phyloP scores from a whole-genome alignment of 2,329 filamentous ascomycete species.

The Neodidymelliopsis sp. region DNA sequence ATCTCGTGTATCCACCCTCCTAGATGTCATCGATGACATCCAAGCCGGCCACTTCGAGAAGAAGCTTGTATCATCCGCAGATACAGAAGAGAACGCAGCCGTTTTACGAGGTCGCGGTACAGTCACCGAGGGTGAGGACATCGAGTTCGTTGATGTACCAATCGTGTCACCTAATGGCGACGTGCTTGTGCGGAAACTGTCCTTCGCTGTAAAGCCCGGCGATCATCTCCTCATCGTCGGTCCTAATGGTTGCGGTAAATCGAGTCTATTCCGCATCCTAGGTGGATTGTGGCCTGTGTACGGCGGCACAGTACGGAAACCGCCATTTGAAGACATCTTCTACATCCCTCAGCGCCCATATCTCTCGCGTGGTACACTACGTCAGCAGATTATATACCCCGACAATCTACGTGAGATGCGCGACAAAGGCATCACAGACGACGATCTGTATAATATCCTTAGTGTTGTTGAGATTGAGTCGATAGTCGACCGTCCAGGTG shows the following conservation, averaged over 20 bases:
- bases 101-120: constrained; percentile 83
- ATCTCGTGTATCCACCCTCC: constrained; percentile 83
- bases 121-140: constrained; percentile 81
- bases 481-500: constrained; percentile 78
- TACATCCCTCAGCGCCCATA: constrained; percentile 98
- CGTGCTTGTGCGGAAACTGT: constrained; percentile 83
- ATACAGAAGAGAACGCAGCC: constrained; percentile 80
- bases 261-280: constrained; percentile 92
- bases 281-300: constrained; percentile 98
- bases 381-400: constrained; percentile 96
- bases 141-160: constrained; percentile 86
- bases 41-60: constrained; percentile 92
- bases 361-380: constrained; percentile 86
- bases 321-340: constrained; percentile 91
- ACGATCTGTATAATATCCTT: constrained; percentile 79
- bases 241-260: constrained; percentile 97
- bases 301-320: constrained; percentile 90
- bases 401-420: constrained; percentile 89
- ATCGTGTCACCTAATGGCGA: constrained; percentile 98
- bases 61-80: constrained; percentile 89
- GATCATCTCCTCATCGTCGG: constrained; percentile 95
- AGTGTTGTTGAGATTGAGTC: constrained; percentile 81
- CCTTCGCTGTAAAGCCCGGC: constrained; percentile 84
- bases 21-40: constrained; percentile 95
- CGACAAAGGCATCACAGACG: constrained; percentile 80